Conservation (phyloP, 805 yeast species). For the Metschnikowia borealis region DNA sequence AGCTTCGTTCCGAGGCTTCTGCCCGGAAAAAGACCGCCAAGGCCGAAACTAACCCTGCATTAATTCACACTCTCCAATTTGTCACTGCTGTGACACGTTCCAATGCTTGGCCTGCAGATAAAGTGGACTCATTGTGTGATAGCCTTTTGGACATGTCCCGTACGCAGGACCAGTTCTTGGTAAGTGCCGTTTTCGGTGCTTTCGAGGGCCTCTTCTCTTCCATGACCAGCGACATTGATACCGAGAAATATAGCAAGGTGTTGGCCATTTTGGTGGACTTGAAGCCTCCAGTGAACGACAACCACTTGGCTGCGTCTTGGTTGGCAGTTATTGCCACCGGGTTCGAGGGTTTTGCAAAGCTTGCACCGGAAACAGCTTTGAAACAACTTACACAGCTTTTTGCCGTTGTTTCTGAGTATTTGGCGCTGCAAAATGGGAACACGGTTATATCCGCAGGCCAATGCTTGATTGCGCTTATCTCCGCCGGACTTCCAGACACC, state of each 20-base stretch:
- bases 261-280: slow-evolving; percentile 71
- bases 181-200: slow-evolving; percentile 77
- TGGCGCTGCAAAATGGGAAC: slow-evolving; percentile 60
- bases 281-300: slow-evolving; percentile 77
- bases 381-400: slow-evolving; percentile 47
- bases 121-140: slow-evolving; percentile 72
- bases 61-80: slow-evolving; percentile 76
- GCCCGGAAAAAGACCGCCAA: slow-evolving; percentile 31
- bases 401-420: slow-evolving; percentile 55
- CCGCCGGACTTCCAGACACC: slow-evolving; percentile 61
- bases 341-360: slow-evolving; percentile 35
- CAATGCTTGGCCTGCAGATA: slow-evolving; percentile 76
- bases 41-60: slow-evolving; percentile 51
- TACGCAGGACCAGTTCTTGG: slow-evolving; percentile 78
- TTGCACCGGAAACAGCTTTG: slow-evolving; percentile 45
- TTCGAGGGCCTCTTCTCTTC: slow-evolving; percentile 77
- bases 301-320: slow-evolving; percentile 91
- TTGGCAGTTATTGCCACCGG: slow-evolving; percentile 90
- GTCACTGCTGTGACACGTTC: slow-evolving; percentile 66
- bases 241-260: slow-evolving; percentile 59
- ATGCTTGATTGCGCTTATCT: slow-evolving; percentile 75
- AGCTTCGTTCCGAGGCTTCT: slow-evolving; percentile 35
- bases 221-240: slow-evolving; percentile 55
- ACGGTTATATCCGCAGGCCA: slow-evolving; percentile 78
- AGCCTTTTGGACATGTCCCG: slow-evolving; percentile 69